phyloP scores from a whole-genome alignment of 192 early-diverging fungal species.

The Mortierella antarctica region DNA sequence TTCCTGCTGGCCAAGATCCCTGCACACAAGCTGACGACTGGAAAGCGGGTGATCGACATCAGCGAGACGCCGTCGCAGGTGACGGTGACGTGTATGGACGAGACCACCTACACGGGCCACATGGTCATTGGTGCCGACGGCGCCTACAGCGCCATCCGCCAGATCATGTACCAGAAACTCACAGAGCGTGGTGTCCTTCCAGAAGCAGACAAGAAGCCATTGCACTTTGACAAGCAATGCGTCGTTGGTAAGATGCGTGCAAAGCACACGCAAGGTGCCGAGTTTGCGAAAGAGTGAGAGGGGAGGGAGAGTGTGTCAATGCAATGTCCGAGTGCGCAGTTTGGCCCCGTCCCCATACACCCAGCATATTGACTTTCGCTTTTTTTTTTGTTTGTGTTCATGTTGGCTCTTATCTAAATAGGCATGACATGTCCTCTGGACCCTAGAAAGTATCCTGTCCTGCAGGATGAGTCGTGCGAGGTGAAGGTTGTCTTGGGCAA shows the following conservation, averaged over 20 bases:
- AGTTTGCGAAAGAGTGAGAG: no score
- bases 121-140: constrained; percentile 46
- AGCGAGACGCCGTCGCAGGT: constrained; percentile 29
- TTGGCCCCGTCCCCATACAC: no score
- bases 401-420: constrained; percentile 1
- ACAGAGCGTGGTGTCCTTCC: constrained; percentile 16
- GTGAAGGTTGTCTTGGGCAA: constrained; percentile 50
- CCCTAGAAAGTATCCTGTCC: constrained; percentile 44
- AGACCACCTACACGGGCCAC: constrained; percentile 40
- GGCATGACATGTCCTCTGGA: constrained; percentile 47
- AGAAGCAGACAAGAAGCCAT: constrained; percentile 35
- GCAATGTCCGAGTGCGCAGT: no score
- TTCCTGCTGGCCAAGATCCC: constrained; percentile 37
- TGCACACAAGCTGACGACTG: constrained; percentile 29
- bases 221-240: constrained; percentile 46
- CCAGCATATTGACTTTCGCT: not conserved
- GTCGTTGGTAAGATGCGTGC: constrained; percentile 36
- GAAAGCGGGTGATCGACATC: constrained; percentile 47
- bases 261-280: not conserved
- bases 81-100: constrained; percentile 43
- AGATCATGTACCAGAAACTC: constrained; percentile 44
- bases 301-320: not conserved
- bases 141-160: constrained; percentile 44
- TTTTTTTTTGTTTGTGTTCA: not conserved
- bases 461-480: constrained; percentile 40